Evolutionary conservation across 2,329 filamentous ascomycete genomes (phyloP).

Genomic region (Hypoxylon rubiginosum): DNA sequence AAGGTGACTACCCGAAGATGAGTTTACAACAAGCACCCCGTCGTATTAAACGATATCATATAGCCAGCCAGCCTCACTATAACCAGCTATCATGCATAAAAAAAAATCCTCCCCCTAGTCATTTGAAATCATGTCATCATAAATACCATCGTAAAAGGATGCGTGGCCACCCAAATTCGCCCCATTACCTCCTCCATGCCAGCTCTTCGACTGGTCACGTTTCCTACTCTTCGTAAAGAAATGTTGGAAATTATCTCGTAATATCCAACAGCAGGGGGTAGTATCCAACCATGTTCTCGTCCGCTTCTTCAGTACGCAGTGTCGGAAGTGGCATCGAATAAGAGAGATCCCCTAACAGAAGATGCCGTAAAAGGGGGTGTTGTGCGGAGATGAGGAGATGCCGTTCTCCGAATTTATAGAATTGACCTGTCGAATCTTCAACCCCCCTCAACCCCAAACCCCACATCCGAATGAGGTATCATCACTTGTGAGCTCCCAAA

Average conservation of each 20-base stretch:
- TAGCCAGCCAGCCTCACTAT: not conserved
- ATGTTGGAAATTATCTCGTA: too few relatives aligned
- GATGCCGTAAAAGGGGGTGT: not conserved
- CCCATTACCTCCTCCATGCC: not conserved
- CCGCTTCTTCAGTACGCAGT: too few relatives aligned
- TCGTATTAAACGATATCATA: not conserved
- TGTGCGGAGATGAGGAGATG: too few relatives aligned
- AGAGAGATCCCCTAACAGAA: too few relatives aligned
- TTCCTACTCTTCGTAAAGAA: not conserved
- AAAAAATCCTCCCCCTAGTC: not conserved
- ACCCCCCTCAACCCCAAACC: not conserved
- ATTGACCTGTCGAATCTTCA: not conserved
- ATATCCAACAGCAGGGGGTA: not conserved
- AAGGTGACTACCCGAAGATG: not conserved
- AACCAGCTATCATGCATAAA: not conserved
- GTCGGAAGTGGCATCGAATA: too few relatives aligned
- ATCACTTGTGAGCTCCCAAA: conserved; percentile 15
- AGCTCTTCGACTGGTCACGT: not conserved
- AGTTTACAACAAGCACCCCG: not conserved
- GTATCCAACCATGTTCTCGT: not conserved
- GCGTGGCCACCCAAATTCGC: not conserved
- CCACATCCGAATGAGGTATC: not conserved
- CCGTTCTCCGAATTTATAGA: not conserved
- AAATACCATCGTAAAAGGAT: not conserved
- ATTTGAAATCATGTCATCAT: not conserved